Evolutionary conservation across 805 yeast genomes (phyloP), one percentile per base, ranked within the genome.

Genomic region (Blastobotrys mokoenaii): DNA sequence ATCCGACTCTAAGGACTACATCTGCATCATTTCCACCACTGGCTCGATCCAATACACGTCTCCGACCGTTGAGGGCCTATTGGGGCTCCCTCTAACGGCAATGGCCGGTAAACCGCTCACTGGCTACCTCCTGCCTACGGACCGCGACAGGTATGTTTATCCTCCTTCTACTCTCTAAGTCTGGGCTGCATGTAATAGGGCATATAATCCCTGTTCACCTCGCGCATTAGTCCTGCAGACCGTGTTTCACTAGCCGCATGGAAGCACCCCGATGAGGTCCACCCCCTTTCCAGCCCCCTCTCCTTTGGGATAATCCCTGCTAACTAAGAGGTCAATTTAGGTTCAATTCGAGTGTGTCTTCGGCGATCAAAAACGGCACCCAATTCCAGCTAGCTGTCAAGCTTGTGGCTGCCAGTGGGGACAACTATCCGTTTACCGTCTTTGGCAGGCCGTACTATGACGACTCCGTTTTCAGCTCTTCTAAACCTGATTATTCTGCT

Each of bases 111-210:
- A 22, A 12, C 18, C 41, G 29, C 39, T 50, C 25, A 30, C 40
- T 29, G 54, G 50, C 45, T 46, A 41, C 44, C 11, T 53, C 35
- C 57, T 52, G 31, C 53, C 53, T 14, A 45, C 48, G 16, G 57
- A 53, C 33, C 30, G 51, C 22, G 53, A 49, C 14, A 39, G 22
- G 38, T 31, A 31, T 31, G 34, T 31, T 31, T 31, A 31, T 31
- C 10, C n/a, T 31, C 34, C 11, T 31, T 11, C 34, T 11, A 31
- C 10, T 11, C 12, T 12, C 5, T 10, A 12, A 31, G 5, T 4
- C 15, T 14, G 15, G 34, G 12, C 34, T 12, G 3, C 5, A 14
- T 31, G 34, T 31, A 22, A 22, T 22, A 22, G 27, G 27, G 27
- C 27, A 22, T n/a, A 22, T 22, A 22, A 22, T 22, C 27, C 27